A percentile compares a stretch with the other conserved stretches of the same genome.
phyloP scores from a whole-genome alignment of 2,329 filamentous ascomycete species.

The Dactylellina parvicollis region DNA sequence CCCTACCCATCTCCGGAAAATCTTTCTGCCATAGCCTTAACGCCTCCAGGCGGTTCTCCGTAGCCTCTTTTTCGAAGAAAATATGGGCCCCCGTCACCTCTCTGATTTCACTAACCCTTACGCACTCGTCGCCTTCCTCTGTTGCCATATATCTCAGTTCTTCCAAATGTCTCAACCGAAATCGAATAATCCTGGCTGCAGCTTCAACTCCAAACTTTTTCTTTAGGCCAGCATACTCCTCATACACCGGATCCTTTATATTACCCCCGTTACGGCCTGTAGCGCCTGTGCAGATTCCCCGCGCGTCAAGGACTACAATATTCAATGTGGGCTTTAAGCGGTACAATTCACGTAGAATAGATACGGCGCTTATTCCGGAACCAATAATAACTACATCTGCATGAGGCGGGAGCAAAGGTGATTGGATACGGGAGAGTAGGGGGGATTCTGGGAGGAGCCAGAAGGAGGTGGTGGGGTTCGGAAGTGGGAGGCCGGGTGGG shows the following conservation, averaged over 20 bases:
- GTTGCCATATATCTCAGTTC: conserved; percentile 62
- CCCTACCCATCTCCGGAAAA: conserved; percentile 62
- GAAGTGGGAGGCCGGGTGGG: conserved; percentile 62
- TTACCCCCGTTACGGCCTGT: conserved; percentile 68
- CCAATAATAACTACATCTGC: conserved; percentile 68
- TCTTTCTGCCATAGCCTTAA: conserved; percentile 61
- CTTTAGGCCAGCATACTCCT: conserved; percentile 61
- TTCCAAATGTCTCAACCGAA: conserved; percentile 64
- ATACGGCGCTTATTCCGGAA: conserved; percentile 67
- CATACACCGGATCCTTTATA: conserved; percentile 64
- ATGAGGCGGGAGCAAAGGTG: conserved; percentile 60
- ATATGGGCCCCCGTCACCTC: conserved; percentile 66
- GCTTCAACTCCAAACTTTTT: conserved; percentile 59
- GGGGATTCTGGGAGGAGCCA: conserved; percentile 65
- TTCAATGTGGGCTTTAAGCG: conserved; percentile 22
- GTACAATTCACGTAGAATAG: conserved; percentile 61
- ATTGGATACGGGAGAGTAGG: conserved; percentile 60
- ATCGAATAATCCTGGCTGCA: conserved; percentile 63
- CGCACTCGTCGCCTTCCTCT: conserved; percentile 57
- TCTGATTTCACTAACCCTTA: conserved; percentile 60
- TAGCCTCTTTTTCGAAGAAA: conserved; percentile 61
- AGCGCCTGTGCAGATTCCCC: conserved; percentile 66
- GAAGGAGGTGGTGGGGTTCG: conserved; percentile 63
- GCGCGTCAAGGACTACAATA: conserved; percentile 66
- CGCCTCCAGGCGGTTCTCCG: conserved; percentile 59